Base-by-base conservation (phyloP, 305 asterid species). In the Fraxinus baroniana region DNA sequence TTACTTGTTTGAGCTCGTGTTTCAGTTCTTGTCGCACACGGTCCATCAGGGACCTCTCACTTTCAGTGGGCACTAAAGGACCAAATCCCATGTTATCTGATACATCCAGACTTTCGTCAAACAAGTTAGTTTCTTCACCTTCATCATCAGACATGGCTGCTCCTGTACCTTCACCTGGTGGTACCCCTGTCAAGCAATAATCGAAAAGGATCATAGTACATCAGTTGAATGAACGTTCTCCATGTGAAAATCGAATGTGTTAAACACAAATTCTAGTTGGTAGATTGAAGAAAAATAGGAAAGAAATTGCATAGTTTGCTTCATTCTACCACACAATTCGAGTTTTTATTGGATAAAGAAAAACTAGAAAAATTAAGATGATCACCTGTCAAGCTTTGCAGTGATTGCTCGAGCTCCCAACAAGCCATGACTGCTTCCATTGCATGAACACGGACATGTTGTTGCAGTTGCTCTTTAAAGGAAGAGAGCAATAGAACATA, bases 381-480 rank as follows among this genome's bases (percentile, higher is more conserved):
- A 76, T 70, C 32, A 94, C 98, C 98, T 87, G 98, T 92, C 84
- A 94, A 86, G 87, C 87, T 91, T 83, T 94, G 97, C 83, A 94
- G 83, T 2, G 97, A 92, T 81, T 94, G 98, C 85, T 94, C 98
- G 12, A 94, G 91, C 87, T 94, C 97, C 97, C 98, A 93, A 86
- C 98, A 94, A 30, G 97, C 98, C 97, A 94, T 93, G 85, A 94
- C 98, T 74, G 98, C 95, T 88, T 94, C 98, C 97, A 94, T 93
- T 55, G 98, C 98, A 86, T 94, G 98, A 76, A 94, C 98, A 0
- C 97, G 93, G 6, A 94, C 98, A 78, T 94, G 97, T 74, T 94
- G 98, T 77, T 94, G 97, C 70, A 94, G 89, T 83, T 94, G 98
- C 73, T 93, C 98, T 91, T 93, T 94, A 82, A 94, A 94, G 33